A percentile compares a stretch with the other conserved stretches of the same genome.
These are phyloP conservation scores for Chalciporus piperatus DNA, from an alignment of 768 basidiomycete genomes.

Conservation along the genomic window DNA sequence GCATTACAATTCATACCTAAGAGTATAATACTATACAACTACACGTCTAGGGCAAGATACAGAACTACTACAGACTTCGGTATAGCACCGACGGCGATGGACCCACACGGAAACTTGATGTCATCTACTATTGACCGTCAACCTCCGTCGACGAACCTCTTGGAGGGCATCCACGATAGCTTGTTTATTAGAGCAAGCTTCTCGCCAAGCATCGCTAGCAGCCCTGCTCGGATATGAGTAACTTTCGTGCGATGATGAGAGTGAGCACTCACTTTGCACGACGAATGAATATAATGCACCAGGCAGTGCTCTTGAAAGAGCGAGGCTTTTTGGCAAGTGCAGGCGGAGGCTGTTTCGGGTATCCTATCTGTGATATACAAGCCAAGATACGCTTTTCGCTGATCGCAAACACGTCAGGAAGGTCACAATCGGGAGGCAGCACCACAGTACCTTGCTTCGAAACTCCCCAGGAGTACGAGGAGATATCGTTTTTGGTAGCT, in stretches of 20 bases:
- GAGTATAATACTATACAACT: slow-evolving; percentile 19
- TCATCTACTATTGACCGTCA: slow-evolving; percentile 16
- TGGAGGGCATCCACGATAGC: slow-evolving; percentile 64
- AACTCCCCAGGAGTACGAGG: slow-evolving; percentile 63
- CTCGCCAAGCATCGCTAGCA: slow-evolving; percentile 61
- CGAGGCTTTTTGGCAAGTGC: slow-evolving; percentile 39
- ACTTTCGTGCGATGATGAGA: background rate
- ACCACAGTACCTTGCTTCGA: slow-evolving; percentile 60
- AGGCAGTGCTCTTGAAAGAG: slow-evolving; percentile 55
- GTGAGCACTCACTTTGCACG: slow-evolving; percentile 54
- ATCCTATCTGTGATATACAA: slow-evolving; percentile 75
- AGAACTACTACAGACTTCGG: slow-evolving; percentile 15
- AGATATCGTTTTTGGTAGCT: slow-evolving; percentile 89
- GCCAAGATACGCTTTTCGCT: slow-evolving; percentile 73
- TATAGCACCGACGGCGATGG: background rate
- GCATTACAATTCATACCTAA: background rate
- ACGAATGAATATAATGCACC: slow-evolving; percentile 61
- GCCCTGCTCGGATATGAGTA: slow-evolving; percentile 39
- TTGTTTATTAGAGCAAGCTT: slow-evolving; percentile 57
- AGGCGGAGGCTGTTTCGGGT: slow-evolving; percentile 44
- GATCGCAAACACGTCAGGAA: slow-evolving; percentile 4
- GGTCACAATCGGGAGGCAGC: background rate
- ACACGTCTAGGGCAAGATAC: slow-evolving; percentile 17
- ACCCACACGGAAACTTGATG: background rate
- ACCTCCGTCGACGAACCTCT: slow-evolving; percentile 61